phyloP scores from a whole-genome alignment of 1,284 basidiomycete genomes.

The Cryptococcus hybrid region DNA sequence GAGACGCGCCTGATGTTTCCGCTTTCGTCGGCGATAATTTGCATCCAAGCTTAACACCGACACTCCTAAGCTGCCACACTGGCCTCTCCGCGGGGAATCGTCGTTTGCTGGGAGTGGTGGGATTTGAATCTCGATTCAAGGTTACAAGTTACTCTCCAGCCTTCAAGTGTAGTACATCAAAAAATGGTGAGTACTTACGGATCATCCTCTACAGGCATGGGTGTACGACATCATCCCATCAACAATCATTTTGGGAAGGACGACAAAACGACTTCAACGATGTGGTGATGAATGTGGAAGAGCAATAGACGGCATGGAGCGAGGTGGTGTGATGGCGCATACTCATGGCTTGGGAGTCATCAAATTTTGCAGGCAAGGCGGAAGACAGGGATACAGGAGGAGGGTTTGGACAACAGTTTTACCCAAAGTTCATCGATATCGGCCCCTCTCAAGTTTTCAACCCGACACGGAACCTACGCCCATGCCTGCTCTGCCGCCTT shows the following conservation, averaged over 20 bases:
- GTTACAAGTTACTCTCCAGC: not conserved
- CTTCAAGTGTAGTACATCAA: not conserved
- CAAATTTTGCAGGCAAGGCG: not conserved
- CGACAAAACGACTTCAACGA: not conserved
- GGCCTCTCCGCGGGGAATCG: too few relatives aligned
- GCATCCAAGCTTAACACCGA: too few relatives aligned
- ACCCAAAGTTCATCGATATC: not conserved
- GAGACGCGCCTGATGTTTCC: too few relatives aligned
- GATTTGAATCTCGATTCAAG: too few relatives aligned
- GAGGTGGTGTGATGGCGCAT: not conserved
- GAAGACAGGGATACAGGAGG: not conserved
- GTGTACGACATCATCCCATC: not conserved
- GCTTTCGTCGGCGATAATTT: too few relatives aligned
- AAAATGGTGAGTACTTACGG: not conserved
- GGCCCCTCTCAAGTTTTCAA: not conserved
- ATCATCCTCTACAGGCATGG: not conserved
- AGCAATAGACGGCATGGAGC: not conserved
- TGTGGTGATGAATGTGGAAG: not conserved
- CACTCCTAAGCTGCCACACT: too few relatives aligned
- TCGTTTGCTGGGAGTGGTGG: too few relatives aligned
- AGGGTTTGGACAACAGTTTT: not conserved
- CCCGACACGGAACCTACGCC: not conserved
- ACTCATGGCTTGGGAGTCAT: not conserved
- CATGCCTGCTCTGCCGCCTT: too few relatives aligned
- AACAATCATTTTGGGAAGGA: not conserved